Evolutionary conservation across 2,329 filamentous ascomycete genomes (phyloP), one percentile per base, ranked within the genome.

Genomic region (Daldinia eschscholtzii): DNA sequence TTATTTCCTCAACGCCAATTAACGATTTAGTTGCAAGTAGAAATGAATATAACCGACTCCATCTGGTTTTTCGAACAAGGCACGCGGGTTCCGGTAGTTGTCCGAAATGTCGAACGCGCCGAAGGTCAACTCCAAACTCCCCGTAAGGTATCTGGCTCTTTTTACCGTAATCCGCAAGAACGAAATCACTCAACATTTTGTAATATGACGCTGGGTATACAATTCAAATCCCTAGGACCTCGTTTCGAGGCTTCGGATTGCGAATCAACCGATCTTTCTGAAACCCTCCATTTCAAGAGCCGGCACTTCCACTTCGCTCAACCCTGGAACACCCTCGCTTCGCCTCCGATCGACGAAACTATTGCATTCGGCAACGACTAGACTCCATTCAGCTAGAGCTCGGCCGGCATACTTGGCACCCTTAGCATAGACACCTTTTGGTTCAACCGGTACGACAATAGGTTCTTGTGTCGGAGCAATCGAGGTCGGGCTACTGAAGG

Each of bases 341-440:
- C 89, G 89, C 61, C 93, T 86, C 52, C 92, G 85, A 65, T 95
- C 92, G 35, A 93, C 88, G 79, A 95, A 96, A 75, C 89, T 92
- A 80, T 94, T 93, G 81, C 90, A 93, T 78, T 96, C 93, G 63
- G 88, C 87, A 15, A 94, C 88, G 20, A 95, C 87, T 18, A 92
- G 82, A 20, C 86, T 84, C 93, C 93, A 96, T 79, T 96, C 93
- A 0, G 92, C 92, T 50, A 96, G 83, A 0, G 93, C 90, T 20
- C 92, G 86, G 1, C 93, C 93, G 2, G 87, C 83, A 77, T 95
- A 92, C 56, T 87, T 87, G 7, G 85, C 82, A 28, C 84, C 84
- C 52, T 81, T 79, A 13, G 79, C 78, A 61, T 81, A 85, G 1
- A 81, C 71, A 4, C 85, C 85, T 1, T 73, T 76, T 0, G 87